Base-by-base conservation (phyloP, 306 rosid species). In the Neltuma alba region DNA sequence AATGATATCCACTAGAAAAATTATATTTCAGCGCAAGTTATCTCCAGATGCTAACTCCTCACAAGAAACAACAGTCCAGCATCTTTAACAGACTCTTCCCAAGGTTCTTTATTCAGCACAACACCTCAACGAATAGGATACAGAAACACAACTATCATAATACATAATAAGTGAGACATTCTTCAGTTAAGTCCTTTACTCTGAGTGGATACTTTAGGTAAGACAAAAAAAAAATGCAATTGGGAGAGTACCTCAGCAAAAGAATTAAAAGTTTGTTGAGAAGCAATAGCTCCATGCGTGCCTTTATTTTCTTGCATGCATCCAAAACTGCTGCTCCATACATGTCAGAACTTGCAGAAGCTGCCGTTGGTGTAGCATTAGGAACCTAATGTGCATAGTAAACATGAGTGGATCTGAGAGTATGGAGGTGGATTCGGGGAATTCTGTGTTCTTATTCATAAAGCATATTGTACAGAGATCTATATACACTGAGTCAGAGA, bases 281-380 rank as follows among this genome's bases (percentile, higher is more conserved):
- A 86, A 54, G 96, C 90, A 72, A 95, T 84, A 72, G 98, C 77
- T 91, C 87, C 97, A 92, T 95, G 15, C 94, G 94, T 75, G 90
- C 87, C 87, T 85, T 90, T 76, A 92, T 89, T 84, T 95, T 85
- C 82, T 95, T 96, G 81, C 98, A 95, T 41, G 99, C 99, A 74
- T 95, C 98, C 89, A 92, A 89, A 87, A 92, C 97, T 1, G 98
- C 98, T 77, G 92, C 94, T 80, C 99, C 99, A 83, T 92, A 95
- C 83, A 95, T 85, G 80, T 95, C 98, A 73, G 99, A 95, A 87
- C 97, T 95, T 7, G 98, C 99, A 80, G 99, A 95, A 83, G 99
- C 99, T 40, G 99, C 99, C 47, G 98, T 95, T 48, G 98, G 94
- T 60, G 97, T 85, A 78, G 99, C 62, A 88, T 95, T 95, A 10